Percentiles rank a stretch among this genome's conserved stretches.
Evolutionary conservation across 1,284 basidiomycete genomes (phyloP).

Genomic region (Leccinum pallidistipes): DNA sequence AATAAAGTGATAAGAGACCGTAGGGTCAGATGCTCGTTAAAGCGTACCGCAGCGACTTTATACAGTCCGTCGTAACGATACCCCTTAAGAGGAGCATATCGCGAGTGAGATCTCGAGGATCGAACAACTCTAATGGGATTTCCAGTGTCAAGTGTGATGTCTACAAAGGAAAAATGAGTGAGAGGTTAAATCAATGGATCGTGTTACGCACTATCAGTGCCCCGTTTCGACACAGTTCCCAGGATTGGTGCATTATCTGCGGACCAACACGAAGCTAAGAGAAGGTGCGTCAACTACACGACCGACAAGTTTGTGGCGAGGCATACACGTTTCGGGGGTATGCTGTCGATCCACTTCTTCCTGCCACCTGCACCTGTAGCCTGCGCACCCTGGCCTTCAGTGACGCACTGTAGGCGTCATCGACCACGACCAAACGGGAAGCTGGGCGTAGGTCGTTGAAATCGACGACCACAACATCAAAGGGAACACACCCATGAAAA

Average conservation of each 20-base stretch:
- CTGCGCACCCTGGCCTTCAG: too few species aligned
- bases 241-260: constrained; percentile 27
- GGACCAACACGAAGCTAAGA: constrained; percentile 22
- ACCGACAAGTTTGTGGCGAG: not conserved
- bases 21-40: not conserved
- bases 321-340: constrained; percentile 24
- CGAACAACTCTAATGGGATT: constrained; percentile 29
- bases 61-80: constrained; percentile 32
- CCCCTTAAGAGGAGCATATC: constrained; percentile 25
- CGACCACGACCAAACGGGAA: too few species aligned
- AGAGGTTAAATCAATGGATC: not conserved
- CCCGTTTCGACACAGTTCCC: constrained; percentile 16
- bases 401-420: too few species aligned
- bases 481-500: too few species aligned
- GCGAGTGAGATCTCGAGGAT: constrained; percentile 18
- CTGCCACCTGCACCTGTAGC: not conserved
- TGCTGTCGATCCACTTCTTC: constrained; percentile 2
- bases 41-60: constrained; percentile 18
- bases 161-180: constrained; percentile 12
- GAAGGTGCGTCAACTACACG: not conserved
- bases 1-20: not conserved
- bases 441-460: too few species aligned
- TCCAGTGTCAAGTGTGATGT: constrained; percentile 21
- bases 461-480: too few species aligned
- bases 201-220: constrained; percentile 21